Evolutionary conservation across 208 protist genomes (phyloP).

Genomic region (Borovskyia barvae): DNA sequence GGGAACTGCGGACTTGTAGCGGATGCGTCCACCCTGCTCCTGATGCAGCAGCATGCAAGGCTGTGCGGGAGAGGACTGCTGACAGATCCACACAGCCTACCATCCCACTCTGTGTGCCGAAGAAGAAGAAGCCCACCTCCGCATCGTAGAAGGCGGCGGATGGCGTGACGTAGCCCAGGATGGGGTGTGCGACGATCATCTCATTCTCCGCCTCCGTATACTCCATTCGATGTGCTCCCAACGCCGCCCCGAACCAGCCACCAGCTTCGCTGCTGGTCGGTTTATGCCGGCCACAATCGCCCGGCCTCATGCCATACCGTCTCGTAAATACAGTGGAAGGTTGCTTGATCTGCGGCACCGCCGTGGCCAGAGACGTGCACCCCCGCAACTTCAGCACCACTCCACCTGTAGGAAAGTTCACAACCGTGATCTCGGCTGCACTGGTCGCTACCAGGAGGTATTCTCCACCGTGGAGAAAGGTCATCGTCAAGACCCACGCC

Average conservation of each 20-base stretch:
- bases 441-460: conserved; percentile 77
- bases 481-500: conserved; percentile 75
- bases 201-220: conserved; percentile 28
- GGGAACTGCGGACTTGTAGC: conserved; percentile 34
- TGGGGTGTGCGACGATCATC: conserved; percentile 45
- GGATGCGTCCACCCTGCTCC: conserved; percentile 25
- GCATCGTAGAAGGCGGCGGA: conserved; percentile 58
- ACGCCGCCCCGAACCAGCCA: conserved; percentile 33
- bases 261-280: conserved; percentile 30
- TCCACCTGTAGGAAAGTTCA: conserved; percentile 59
- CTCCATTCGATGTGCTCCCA: conserved; percentile 42
- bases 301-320: conserved; percentile 71
- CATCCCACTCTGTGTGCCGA: conserved; percentile 67
- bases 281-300: conserved; percentile 67
- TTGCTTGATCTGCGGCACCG: conserved; percentile 53
- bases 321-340: conserved; percentile 46
- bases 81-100: conserved; percentile 73
- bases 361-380: conserved; percentile 58
- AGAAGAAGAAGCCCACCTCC: conserved; percentile 47
- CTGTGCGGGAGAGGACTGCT: conserved; percentile 40
- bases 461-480: conserved; percentile 63
- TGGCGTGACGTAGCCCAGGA: conserved; percentile 74
- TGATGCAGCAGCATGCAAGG: conserved; percentile 41
- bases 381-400: conserved; percentile 79
- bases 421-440: conserved; percentile 79